Percentiles rank a stretch among this genome's conserved stretches.
Evolutionary conservation across 371 early-diverging fungal genomes (phyloP).

Genomic region (Mortierella sp.): DNA sequence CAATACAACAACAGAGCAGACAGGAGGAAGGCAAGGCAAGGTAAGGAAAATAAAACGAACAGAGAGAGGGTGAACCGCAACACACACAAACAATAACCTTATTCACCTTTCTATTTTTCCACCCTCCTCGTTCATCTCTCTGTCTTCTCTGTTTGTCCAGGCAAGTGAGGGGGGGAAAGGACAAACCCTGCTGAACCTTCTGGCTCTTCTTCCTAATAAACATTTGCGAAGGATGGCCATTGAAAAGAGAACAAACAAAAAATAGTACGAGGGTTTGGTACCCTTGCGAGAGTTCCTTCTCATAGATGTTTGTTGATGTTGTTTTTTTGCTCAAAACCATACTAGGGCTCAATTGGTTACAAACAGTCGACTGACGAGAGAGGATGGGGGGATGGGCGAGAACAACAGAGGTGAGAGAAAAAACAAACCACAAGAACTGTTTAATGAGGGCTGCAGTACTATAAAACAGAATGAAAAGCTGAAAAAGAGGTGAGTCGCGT

Average conservation of each 20-base stretch:
- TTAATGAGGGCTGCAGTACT: not conserved
- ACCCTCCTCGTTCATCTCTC: not conserved
- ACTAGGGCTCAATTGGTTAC: slow-evolving; percentile 13
- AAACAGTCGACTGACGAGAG: not conserved
- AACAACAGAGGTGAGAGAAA: not conserved
- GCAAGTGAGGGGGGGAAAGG: not conserved
- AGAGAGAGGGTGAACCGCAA: not conserved
- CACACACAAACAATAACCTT: not conserved
- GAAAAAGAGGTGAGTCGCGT: not conserved
- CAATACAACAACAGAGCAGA: not conserved
- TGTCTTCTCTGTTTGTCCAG: not conserved
- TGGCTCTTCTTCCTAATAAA: not conserved
- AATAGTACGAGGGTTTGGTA: not conserved
- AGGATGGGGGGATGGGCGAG: not conserved
- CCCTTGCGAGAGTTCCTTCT: slow-evolving; percentile 5
- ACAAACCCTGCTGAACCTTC: not conserved
- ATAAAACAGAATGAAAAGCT: not conserved
- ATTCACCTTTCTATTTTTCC: not conserved
- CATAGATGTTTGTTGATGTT: not conserved
- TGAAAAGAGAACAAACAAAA: not conserved
- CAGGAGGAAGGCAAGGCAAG: not conserved
- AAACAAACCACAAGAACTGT: not conserved
- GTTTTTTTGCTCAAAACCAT: not conserved
- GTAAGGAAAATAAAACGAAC: not conserved
- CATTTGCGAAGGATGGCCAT: not conserved